Conservation (phyloP, 2,329 filamentous ascomycete species). For the Stachybotrys elegans region DNA sequence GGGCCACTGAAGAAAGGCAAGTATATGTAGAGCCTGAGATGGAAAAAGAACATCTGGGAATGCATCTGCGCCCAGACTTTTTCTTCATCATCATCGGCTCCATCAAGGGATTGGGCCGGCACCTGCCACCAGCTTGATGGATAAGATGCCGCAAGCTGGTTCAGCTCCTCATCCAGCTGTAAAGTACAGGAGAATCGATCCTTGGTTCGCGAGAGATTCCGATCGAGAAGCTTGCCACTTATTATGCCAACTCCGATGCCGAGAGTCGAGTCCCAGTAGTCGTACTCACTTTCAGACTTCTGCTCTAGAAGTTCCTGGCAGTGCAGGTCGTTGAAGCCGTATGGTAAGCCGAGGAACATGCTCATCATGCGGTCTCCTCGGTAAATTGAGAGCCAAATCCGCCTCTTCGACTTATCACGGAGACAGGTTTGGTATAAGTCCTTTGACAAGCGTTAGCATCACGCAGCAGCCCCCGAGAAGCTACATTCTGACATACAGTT, state of each 20-base stretch:
- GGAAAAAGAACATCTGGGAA: constrained; percentile 36
- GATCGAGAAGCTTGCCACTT: constrained; percentile 36
- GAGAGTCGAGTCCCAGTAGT: constrained; percentile 8
- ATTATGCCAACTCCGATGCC: constrained; percentile 23
- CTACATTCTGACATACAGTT: constrained; percentile 23
- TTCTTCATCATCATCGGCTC: constrained; percentile 14
- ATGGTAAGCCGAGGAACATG: constrained; percentile 34
- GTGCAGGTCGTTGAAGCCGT: constrained; percentile 11
- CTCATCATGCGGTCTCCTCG: constrained; percentile 37
- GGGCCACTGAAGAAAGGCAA: constrained; percentile 32
- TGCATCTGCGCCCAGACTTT: constrained; percentile 31
- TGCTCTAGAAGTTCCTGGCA: constrained; percentile 10
- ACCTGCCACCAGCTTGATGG: constrained; percentile 32
- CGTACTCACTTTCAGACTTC: neutral
- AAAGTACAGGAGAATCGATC: constrained; percentile 28
- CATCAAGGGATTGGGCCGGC: constrained; percentile 11
- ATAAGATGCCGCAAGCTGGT: constrained; percentile 27
- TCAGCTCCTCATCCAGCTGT: constrained; percentile 36
- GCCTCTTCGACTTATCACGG: constrained; percentile 15
- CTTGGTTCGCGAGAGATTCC: constrained; percentile 27
- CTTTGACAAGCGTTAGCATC: constrained; percentile 2
- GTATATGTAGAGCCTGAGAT: constrained; percentile 37
- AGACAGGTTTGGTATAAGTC: constrained; percentile 4
- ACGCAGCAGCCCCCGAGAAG: neutral
- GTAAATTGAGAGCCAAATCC: constrained; percentile 16